phyloP scores from a whole-genome alignment of 371 early-diverging fungal species.

The Syncephalastrum monosporum region DNA sequence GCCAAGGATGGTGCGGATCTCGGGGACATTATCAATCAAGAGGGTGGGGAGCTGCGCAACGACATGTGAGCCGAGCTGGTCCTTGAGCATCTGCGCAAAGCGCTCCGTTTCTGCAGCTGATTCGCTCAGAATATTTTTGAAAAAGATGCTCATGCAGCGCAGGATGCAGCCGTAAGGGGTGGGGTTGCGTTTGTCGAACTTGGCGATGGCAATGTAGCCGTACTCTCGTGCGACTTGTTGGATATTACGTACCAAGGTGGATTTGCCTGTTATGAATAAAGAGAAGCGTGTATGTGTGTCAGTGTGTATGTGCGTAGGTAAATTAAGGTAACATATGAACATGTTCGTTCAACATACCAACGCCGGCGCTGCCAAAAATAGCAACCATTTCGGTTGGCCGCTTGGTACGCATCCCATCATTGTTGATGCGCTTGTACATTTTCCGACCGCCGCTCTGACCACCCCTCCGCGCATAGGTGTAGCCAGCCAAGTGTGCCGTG shows the following conservation, averaged over 20 bases:
- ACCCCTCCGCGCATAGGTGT: constrained; percentile 13
- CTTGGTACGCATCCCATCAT: constrained; percentile 16
- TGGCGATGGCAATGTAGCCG: constrained; percentile 46
- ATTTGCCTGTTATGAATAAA: constrained; percentile 26
- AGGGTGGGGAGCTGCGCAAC: constrained; percentile 34
- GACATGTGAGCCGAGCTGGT: constrained; percentile 35
- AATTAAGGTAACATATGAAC: too few relatives aligned
- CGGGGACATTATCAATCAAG: constrained; percentile 43
- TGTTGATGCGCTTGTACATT: constrained; percentile 5
- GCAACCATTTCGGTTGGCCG: constrained; percentile 41
- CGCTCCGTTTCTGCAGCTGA: constrained; percentile 30
- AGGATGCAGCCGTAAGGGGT: constrained; percentile 48
- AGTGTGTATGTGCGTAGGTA: too few relatives aligned
- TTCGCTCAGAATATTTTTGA: constrained; percentile 41
- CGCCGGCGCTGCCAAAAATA: constrained; percentile 43
- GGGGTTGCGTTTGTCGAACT: constrained; percentile 43
- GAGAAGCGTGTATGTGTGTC: too few relatives aligned
- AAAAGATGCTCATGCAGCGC: constrained; percentile 38
- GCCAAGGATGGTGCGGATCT: constrained; percentile 27
- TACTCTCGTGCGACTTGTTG: constrained; percentile 42
- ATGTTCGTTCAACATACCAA: constrained; percentile 14
- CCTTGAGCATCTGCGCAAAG: constrained; percentile 34
- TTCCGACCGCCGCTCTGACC: neutral
- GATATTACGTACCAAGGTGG: constrained; percentile 35
- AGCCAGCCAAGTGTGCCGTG: constrained; percentile 35